Base-by-base conservation (phyloP, 108 stramenopile species). In the Conticribra guillardii region DNA sequence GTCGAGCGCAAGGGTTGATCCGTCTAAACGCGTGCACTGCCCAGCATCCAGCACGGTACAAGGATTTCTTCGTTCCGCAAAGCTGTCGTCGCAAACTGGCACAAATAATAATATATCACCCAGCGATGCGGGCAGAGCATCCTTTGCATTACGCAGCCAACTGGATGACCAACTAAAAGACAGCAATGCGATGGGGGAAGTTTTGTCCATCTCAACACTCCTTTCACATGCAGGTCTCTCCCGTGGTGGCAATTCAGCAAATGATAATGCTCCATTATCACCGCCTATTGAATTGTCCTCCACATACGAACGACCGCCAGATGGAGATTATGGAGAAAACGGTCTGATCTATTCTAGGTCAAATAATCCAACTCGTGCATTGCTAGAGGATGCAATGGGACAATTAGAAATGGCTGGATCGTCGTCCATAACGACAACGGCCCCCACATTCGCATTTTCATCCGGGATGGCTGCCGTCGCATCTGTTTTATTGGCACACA, bases 391-490 rank as follows among this genome's bases (percentile, higher is more conserved):
- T 28, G 64, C 82, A 0, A 58, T 91, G 14, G 81, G 76, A 22
- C 30, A 64, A 30, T 58, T 95, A 33, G 94, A 95, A 78, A 81
- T 55, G 68, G 65, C 45, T 41, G 47, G 19, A 64, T n/a, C 21
- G n/a, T 21, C 26, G 31, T 64, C 32, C 9, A 16, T 18, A 2
- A 2, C 31, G 18, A 31, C 17, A 34, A 52, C 24, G 17, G 67
- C 78, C 21, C 67, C 71, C 27, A 62, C 87, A 9, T 89, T 52
- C 70, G 91, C 95, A 0, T 96, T 94, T 81, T 82, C 93, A 0
- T 95, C 94, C 16, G 96, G 96, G 14, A 93, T 97, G 93, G 90
- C 89, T 45, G 96, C 93, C 0, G 84, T 82, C 2, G 72, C 90
- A 4, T 65, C 91, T 19, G 69, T 97, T 18, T 21, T 97, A 0